Conservation (phyloP, 192 early-diverging fungal genomes). For the Backusella parvicylindrica region DNA sequence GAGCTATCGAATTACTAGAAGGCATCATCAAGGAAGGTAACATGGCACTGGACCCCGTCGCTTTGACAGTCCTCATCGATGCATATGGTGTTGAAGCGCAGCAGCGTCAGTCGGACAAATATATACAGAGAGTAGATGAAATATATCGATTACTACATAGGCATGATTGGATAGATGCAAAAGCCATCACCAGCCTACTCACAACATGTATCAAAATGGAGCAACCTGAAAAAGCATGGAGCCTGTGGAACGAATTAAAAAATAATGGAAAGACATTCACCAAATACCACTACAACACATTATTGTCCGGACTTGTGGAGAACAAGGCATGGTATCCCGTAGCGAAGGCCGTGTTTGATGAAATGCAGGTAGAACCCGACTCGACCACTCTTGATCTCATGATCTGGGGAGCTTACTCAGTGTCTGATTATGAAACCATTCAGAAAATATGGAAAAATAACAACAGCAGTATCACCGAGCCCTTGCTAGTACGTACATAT, state of each 20-base stretch:
- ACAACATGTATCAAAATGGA: background rate
- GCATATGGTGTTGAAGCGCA: conserved; percentile 10
- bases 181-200: conserved; percentile 1
- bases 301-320: background rate
- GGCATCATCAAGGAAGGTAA: background rate
- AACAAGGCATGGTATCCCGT: conserved; percentile 9
- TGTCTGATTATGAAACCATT: conserved; percentile 7
- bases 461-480: background rate
- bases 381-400: conserved; percentile 12
- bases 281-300: conserved; percentile 18
- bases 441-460: background rate
- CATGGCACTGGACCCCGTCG: background rate
- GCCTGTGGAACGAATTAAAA: conserved; percentile 8
- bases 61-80: conserved; percentile 2
- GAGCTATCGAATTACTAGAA: background rate
- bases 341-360: conserved; percentile 8
- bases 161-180: background rate
- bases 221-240: conserved; percentile 11
- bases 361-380: conserved; percentile 12
- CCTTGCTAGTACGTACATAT: conserved; percentile 7
- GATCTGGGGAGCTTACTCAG: conserved; percentile 3
- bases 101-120: background rate
- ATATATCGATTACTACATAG: background rate
- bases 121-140: background rate
- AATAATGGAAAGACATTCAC: background rate